Evolutionary conservation across 2,329 filamentous ascomycete species (phyloP).

Genomic region (Botrytis hyacinthi): DNA sequence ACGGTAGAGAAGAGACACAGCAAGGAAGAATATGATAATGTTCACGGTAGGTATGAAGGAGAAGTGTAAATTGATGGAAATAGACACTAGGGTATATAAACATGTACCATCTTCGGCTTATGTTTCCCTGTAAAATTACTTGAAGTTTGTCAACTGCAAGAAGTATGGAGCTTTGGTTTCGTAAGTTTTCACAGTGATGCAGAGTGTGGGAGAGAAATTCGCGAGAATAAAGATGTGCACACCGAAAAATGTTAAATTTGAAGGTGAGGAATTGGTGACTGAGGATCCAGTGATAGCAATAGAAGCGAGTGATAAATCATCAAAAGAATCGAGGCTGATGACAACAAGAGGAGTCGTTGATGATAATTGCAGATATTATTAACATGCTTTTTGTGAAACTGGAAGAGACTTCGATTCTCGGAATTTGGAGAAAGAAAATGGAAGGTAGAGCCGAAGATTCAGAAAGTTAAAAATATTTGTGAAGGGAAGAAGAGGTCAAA

Average conservation of each 20-base stretch:
- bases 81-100: not conserved
- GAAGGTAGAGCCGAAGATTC: too few relatives aligned
- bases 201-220: not conserved
- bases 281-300: not conserved
- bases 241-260: not conserved
- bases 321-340: not conserved
- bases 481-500: too few relatives aligned
- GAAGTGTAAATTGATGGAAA: not conserved
- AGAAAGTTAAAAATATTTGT: too few relatives aligned
- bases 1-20: too few relatives aligned
- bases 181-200: accelerated
- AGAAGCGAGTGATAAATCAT: not conserved
- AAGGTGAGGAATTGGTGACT: not conserved
- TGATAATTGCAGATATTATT: accelerated
- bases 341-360: not conserved
- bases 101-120: accelerated
- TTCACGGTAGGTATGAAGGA: accelerated
- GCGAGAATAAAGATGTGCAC: not conserved
- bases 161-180: not conserved
- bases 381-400: too few relatives aligned
- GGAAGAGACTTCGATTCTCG: accelerated
- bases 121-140: not conserved
- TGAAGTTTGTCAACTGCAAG: not conserved
- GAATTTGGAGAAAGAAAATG: too few relatives aligned
- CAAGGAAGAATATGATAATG: too few relatives aligned